Evolutionary conservation across 768 basidiomycete genomes (phyloP), one percentile per base, ranked within the genome.

Genomic region (Xerocomellus dryophilus): DNA sequence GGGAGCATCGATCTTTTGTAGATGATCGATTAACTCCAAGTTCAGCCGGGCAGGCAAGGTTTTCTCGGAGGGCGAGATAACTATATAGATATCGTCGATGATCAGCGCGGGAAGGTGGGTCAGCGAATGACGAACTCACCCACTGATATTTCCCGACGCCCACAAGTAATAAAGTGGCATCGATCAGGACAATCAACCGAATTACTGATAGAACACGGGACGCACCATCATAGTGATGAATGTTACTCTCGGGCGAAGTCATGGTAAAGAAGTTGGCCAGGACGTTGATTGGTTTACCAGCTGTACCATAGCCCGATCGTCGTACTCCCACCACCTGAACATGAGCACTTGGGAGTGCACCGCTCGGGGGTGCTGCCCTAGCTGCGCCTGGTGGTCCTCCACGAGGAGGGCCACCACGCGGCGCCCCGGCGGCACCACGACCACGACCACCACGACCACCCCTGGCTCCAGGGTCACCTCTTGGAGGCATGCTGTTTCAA

Each of bases 181-280:
- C 47, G 59, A 67, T 70, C 47, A 72, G 67, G 54, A 59, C 34
- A 49, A 61, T 61, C 43, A 8, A 39, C 50, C 11, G 3, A 38
- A 32, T 2, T 14, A 18, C 7, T 29, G 38, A 43, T 43, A 44
- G 48, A 53, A 50, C 2, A 69, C 78, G 54, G 63, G 41, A 82
- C 84, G 57, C 64, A 86, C 90, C 84, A 66, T 93, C 89, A 61
- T 92, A 91, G 61, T 92, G 90, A 56, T 85, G 77, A 39, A 90
- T 90, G 29, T 81, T 78, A 7, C 67, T 70, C 21, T 84, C 78
- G 0, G 89, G 84, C 15, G 87, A 81, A 0, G 77, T 74, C 4
- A 81, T 81, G 39, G 64, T 66, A 59, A 89, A 92, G 47, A 85
- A 85, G 66, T 92, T 93, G 31, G 81, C 76, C 7, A 52, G 58